Conservation (phyloP, 1,139 yeast species). For the Yamadazyma siamensis region DNA sequence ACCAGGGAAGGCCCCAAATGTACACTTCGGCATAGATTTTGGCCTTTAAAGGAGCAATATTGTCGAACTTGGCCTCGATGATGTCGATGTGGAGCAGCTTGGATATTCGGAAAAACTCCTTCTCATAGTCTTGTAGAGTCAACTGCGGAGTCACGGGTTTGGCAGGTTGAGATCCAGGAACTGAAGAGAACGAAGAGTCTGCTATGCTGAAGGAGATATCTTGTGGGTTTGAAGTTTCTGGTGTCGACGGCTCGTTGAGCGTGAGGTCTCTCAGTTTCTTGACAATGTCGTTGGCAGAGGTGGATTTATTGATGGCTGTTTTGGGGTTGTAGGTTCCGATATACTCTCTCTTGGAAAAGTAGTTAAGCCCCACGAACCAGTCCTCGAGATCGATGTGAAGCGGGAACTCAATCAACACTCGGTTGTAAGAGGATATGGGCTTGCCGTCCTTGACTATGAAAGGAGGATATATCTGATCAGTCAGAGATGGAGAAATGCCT, state of each 20-base stretch:
- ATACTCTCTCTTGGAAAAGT: conserved; percentile 64
- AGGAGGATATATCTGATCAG: conserved; percentile 19
- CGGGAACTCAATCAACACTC: conserved; percentile 61
- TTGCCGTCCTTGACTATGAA: conserved; percentile 36
- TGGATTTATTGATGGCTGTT: conserved; percentile 19
- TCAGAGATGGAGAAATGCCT: conserved; percentile 23
- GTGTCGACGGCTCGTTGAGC: conserved; percentile 3
- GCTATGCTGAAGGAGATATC: background rate
- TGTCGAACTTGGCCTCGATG: conserved; percentile 62
- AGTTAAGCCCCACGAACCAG: conserved; percentile 74
- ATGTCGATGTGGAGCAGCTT: conserved; percentile 55
- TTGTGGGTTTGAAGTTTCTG: background rate
- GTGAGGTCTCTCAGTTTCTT: conserved; percentile 9
- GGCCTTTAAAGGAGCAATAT: conserved; percentile 14
- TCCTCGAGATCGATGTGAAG: conserved; percentile 73
- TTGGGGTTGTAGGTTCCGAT: conserved; percentile 33
- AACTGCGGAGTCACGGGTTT: conserved; percentile 1
- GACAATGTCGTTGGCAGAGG: conserved; percentile 9
- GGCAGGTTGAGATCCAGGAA: conserved; percentile 1
- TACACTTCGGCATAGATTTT: conserved; percentile 59
- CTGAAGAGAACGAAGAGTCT: background rate
- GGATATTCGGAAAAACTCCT: conserved; percentile 51
- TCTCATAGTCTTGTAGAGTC: conserved; percentile 18
- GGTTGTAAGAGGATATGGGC: conserved; percentile 30
- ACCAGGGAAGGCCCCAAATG: conserved; percentile 70